A percentile compares a stretch with the other conserved stretches of the same genome.
Conservation (phyloP, 2,329 filamentous ascomycete genomes). For the Microcyclospora tardicrescens region DNA sequence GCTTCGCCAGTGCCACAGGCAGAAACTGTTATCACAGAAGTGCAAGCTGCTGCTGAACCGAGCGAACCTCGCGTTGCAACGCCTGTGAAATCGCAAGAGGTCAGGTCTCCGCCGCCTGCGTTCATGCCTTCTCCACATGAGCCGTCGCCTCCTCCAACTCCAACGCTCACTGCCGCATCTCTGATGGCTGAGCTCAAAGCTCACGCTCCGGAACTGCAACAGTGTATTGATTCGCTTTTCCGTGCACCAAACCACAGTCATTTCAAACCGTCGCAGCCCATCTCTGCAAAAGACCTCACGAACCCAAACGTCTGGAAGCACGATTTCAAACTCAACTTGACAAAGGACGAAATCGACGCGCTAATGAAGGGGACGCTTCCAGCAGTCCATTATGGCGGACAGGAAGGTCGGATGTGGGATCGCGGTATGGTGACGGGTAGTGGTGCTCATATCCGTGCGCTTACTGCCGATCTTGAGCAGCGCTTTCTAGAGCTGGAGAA, state of each 20-base stretch:
- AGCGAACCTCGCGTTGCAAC: not conserved
- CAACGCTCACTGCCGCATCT: slow-evolving; percentile 19
- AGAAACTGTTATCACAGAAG: slow-evolving; percentile 1
- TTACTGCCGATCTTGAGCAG: slow-evolving; percentile 56
- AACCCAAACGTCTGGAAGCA: slow-evolving; percentile 15
- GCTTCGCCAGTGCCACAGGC: slow-evolving; percentile 14
- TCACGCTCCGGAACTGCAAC: slow-evolving; percentile 19
- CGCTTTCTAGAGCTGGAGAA: slow-evolving; percentile 57
- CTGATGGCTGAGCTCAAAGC: slow-evolving; percentile 21
- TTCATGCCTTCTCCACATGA: slow-evolving; percentile 17
- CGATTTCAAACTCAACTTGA: slow-evolving; percentile 21
- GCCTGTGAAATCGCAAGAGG: slow-evolving; percentile 1
- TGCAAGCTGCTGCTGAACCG: not conserved
- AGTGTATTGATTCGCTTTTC: slow-evolving; percentile 22
- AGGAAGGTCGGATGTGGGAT: slow-evolving; percentile 31
- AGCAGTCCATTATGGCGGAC: slow-evolving; percentile 31
- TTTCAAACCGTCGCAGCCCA: slow-evolving; percentile 18
- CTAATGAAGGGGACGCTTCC: slow-evolving; percentile 43
- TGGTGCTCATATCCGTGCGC: slow-evolving; percentile 61
- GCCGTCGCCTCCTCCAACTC: slow-evolving; percentile 20
- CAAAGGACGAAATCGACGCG: slow-evolving; percentile 30
- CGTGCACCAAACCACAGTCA: slow-evolving; percentile 16
- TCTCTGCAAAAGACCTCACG: slow-evolving; percentile 16
- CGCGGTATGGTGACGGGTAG: slow-evolving; percentile 63
- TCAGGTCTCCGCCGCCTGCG: slow-evolving; percentile 8